Conservation (phyloP, 2,329 filamentous ascomycete genomes). For the Pestalotiopsis sp. region DNA sequence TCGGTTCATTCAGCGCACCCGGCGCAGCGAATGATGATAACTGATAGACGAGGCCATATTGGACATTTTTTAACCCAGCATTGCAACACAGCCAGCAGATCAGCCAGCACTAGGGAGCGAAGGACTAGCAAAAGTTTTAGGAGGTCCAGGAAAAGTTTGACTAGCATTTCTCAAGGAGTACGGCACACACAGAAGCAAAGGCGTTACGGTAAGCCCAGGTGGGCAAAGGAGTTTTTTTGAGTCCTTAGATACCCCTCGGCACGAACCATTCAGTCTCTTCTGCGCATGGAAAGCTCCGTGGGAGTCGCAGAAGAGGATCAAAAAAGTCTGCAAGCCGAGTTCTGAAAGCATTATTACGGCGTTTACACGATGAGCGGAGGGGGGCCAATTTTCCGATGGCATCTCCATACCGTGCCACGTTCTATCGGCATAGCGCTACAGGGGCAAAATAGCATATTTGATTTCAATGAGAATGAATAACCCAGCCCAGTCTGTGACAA, state of each 20-base stretch:
- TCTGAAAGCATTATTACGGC: slow-evolving; percentile 4
- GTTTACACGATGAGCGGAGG: neutral
- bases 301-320: neutral
- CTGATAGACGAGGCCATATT: neutral
- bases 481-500: too few relatives aligned
- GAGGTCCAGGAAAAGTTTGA: neutral
- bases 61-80: neutral
- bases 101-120: neutral
- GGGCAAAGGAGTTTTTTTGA: neutral
- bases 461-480: too few relatives aligned
- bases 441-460: too few relatives aligned
- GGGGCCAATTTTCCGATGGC: neutral
- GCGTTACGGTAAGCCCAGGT: neutral
- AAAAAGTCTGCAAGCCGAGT: neutral
- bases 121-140: neutral
- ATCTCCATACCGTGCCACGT: too few relatives aligned
- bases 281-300: neutral
- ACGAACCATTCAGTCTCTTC: too few relatives aligned
- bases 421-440: too few relatives aligned
- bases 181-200: neutral
- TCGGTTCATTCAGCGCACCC: slow-evolving; percentile 44
- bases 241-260: too few relatives aligned
- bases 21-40: neutral
- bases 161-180: neutral
- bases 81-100: neutral